Evolutionary conservation across 2,329 filamentous ascomycete genomes (phyloP).

Genomic region (Clonostachys chloroleuca): DNA sequence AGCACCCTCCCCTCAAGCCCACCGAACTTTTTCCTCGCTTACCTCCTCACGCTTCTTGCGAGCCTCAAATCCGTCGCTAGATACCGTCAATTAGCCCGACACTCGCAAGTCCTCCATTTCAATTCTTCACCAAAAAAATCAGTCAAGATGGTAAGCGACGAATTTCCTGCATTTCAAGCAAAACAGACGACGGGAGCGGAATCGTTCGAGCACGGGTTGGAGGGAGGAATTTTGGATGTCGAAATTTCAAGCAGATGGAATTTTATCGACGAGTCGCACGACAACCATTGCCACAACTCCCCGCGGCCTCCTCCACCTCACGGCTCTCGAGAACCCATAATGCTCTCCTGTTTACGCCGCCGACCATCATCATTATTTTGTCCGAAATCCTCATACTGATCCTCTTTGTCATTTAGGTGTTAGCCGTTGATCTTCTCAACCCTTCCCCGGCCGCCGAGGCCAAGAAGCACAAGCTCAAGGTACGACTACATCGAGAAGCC

Average conservation of each 20-base stretch:
- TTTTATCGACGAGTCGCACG: slow-evolving; percentile 1
- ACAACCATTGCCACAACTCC: background rate
- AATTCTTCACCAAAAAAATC: slow-evolving; percentile 38
- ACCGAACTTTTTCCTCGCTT: slow-evolving; percentile 45
- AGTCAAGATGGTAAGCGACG: slow-evolving; percentile 66
- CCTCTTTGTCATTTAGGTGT: slow-evolving; percentile 63
- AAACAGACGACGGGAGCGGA: slow-evolving; percentile 5
- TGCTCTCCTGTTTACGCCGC: too few species aligned
- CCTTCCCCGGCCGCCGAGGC: slow-evolving; percentile 95
- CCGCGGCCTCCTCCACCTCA: too few species aligned
- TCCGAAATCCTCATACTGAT: too few species aligned
- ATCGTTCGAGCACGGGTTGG: background rate
- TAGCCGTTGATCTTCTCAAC: slow-evolving; percentile 99
- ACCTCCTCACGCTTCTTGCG: slow-evolving; percentile 40
- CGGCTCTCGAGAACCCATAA: too few species aligned
- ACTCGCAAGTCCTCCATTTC: slow-evolving; percentile 40
- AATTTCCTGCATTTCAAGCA: slow-evolving; percentile 8
- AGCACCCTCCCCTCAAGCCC: slow-evolving; percentile 24
- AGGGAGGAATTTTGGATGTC: background rate
- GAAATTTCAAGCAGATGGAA: slow-evolving; percentile 9
- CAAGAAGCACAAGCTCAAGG: slow-evolving; percentile 99
- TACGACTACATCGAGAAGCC: slow-evolving; percentile 37
- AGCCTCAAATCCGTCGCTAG: slow-evolving; percentile 49
- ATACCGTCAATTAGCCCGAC: slow-evolving; percentile 45
- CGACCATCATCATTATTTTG: too few species aligned